Base-by-base conservation (phyloP, 805 yeast species). In the Lipomyces chichibuensis region DNA sequence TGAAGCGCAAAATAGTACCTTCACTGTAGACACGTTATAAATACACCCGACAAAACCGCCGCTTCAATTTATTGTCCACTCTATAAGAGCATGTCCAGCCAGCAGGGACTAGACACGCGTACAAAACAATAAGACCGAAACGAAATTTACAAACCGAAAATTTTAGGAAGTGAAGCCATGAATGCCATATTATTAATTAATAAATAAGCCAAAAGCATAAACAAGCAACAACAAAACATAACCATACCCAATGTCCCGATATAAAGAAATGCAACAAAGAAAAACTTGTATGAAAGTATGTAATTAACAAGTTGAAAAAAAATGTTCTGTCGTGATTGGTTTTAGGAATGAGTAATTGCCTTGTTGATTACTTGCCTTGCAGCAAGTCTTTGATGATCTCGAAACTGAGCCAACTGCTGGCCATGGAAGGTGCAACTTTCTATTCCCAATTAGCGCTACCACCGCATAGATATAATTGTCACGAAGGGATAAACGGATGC, bases 401-500 rank as follows among this genome's bases (percentile, higher is more conserved):
- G 79, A 90, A 94, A 61, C 91, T 87, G 72, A 92, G 81, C 97
- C 98, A 94, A 67, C 94, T 91, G 20, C 93, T 92, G 3, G 98
- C 98, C 93, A 95, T 94, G 14, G 95, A 88, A 0, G 98, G 98
- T 58, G 92, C 90, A 3, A 94, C 95, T 76, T 93, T 94, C 82
- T 90, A 88, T 76, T 43, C 20, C 49, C 23, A 17, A 17, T 43
- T 43, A 43, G 25, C 23, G 3, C 9, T 9, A 17, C 49, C 14
- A 11, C 9, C 3, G 9, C 49, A 43, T 17, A 17, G 20, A 43
- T 7, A 13, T 20, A 17, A 20, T 5, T 17, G 3, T 2, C 11
- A 57, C 37, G 3, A 46, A 20, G 13, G 23, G 25, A 37, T 25
- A 4, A 14, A 17, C 2, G 11, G 17, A 32, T 14, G 63, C 70